Evolutionary conservation across 2,329 filamentous ascomycete species (phyloP), one percentile per base, ranked within the genome.

Genomic region (Akanthomyces lecanii): DNA sequence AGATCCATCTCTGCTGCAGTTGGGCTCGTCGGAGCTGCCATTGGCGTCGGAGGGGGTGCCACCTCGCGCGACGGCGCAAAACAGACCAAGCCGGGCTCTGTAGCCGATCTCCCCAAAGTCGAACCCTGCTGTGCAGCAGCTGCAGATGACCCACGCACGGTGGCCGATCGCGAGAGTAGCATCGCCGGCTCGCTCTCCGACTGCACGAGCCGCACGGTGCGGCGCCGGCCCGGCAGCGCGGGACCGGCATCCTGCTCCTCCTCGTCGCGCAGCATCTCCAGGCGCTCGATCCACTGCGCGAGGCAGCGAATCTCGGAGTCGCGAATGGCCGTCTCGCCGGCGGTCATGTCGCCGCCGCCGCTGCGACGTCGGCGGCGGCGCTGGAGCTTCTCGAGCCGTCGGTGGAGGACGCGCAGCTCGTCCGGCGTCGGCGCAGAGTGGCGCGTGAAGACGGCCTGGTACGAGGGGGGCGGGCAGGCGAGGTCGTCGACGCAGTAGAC

Each of bases 401-500:
- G 25, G 8, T 21, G 59, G 38, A 64, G 12, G 8, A 53, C 16
- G n/a, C 50, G 25, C 47, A 65, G n/a, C 62, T 45, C 62, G 23
- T 25, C 40, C 11, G 16, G 21, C n/a, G 30, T 44, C 45, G 28
- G 51, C 28, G 2, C 16, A 12, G 3, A 28, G 45, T 16, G 28
- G 40, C 45, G 50, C 40, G 21, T 25, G 4, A 50, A n/a, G 55
- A 50, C 42, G 16, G 57, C 47, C 47, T 64, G 50, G 56, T 68
- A 68, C 14, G 48, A 36, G 1, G 66, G 66, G 11, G 66, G 66
- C 23, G 66, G 65, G 5, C 47, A 36, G 6, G 42, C n/a, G 1
- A 65, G 25, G 54, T 67, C 64, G 16, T 54, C 63, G 44, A 62
- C 52, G 44, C 61, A 64, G 42, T 63, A 64, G 2, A 64, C 60